phyloP scores from a whole-genome alignment of 495 filamentous ascomycete species.

The Lophiotrema nucula region DNA sequence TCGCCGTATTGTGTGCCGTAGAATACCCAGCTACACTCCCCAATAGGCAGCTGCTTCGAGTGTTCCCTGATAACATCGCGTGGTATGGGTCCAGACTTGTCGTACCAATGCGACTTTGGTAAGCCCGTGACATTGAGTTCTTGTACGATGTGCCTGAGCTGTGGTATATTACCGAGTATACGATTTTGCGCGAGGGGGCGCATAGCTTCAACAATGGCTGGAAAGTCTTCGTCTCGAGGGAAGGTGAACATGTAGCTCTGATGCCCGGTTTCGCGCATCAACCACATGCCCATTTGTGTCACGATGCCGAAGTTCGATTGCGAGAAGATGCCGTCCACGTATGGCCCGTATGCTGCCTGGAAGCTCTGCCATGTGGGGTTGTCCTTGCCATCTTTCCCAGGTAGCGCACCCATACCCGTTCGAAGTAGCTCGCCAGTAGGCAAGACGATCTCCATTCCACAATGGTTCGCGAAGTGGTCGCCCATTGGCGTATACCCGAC shows the following conservation, averaged over 20 bases:
- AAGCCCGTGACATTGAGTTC: conserved; percentile 47
- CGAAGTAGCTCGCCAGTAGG: conserved; percentile 55
- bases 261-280: conserved; percentile 54
- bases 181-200: conserved; percentile 49
- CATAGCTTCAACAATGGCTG: conserved; percentile 53
- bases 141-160: conserved; percentile 50
- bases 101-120: conserved; percentile 45
- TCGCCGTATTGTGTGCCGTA: conserved; percentile 57
- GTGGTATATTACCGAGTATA: conserved; percentile 54
- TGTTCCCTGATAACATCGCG: conserved; percentile 27
- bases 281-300: conserved; percentile 58
- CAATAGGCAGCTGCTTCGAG: conserved; percentile 27
- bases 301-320: conserved; percentile 61
- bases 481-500: conserved; percentile 57
- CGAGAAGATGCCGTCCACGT: conserved; percentile 57
- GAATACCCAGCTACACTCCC: conserved; percentile 51
- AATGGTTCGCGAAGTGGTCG: conserved; percentile 56
- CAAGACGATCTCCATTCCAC: conserved; percentile 51
- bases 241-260: conserved; percentile 56
- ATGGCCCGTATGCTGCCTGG: conserved; percentile 56
- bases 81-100: conserved; percentile 44
- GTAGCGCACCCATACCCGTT: conserved; percentile 60
- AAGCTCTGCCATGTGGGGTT: conserved; percentile 51
- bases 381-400: conserved; percentile 38
- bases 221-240: conserved; percentile 52